These are phyloP conservation scores for Lachancea quebecensis DNA, from an alignment of 805 yeast genomes.

Conservation along the genomic window DNA sequence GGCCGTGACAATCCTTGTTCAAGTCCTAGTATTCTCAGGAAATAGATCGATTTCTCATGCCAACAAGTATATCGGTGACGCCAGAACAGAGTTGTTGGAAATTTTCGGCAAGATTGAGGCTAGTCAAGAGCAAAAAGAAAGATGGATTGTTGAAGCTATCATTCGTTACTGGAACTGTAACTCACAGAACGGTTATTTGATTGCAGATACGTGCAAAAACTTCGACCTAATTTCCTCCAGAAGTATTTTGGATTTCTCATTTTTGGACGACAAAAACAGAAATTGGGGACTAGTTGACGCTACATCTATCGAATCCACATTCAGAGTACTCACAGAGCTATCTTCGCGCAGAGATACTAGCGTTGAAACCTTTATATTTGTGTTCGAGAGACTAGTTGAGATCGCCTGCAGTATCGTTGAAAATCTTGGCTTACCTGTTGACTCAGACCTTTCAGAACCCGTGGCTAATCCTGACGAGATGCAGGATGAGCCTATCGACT, in stretches of 20 bases:
- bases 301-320: constrained; percentile 40
- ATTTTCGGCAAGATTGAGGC: constrained; percentile 26
- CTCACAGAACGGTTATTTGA: constrained; percentile 57
- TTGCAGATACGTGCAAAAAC: constrained; percentile 45
- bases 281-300: constrained; percentile 38
- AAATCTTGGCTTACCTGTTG: constrained; percentile 13
- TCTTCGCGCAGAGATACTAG: constrained; percentile 17
- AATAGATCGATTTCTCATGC: constrained; percentile 81
- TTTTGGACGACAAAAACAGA: constrained; percentile 30
- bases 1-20: constrained; percentile 56
- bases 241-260: constrained; percentile 39
- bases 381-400: constrained; percentile 24
- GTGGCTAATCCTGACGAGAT: constrained; percentile 18
- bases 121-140: constrained; percentile 30
- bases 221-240: constrained; percentile 38
- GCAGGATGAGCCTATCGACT: constrained; percentile 23
- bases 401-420: constrained; percentile 18
- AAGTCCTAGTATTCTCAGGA: constrained; percentile 73
- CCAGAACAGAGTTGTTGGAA: constrained; percentile 33
- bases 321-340: constrained; percentile 31
- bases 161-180: constrained; percentile 59
- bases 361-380: constrained; percentile 24
- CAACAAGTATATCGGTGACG: constrained; percentile 44
- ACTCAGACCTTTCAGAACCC: constrained; percentile 16
- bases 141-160: constrained; percentile 48